Conservation (phyloP, 2,329 filamentous ascomycete species). For the Exophiala xenobiotica region DNA sequence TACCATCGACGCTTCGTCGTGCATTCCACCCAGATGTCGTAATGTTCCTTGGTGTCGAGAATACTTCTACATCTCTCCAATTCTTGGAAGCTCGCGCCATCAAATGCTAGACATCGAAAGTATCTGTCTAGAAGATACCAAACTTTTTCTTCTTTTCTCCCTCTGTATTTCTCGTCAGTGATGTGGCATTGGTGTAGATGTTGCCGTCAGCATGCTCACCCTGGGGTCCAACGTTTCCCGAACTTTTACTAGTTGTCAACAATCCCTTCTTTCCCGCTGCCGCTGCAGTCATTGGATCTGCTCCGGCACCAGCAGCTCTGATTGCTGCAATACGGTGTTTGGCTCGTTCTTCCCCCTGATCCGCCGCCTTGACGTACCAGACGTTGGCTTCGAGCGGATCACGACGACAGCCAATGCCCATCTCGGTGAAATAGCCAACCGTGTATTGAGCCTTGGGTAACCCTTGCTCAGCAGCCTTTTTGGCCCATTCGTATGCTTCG, state of each 20-base stretch:
- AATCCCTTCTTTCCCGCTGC: conserved; percentile 20
- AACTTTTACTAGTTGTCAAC: conserved; percentile 19
- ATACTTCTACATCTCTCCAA: not conserved
- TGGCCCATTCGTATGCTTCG: conserved; percentile 96
- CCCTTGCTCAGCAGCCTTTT: conserved; percentile 82
- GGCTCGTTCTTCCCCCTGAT: conserved; percentile 85
- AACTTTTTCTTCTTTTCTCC: conserved; percentile 34
- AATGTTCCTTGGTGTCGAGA: not conserved
- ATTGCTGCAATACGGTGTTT: conserved; percentile 85
- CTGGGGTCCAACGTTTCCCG: conserved; percentile 20
- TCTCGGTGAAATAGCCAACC: conserved; percentile 95
- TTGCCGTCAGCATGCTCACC: conserved; percentile 18
- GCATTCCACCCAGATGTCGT: not conserved
- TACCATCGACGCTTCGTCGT: too few relatives aligned
- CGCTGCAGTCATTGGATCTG: conserved; percentile 35
- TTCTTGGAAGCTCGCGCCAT: not conserved
- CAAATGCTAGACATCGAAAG: not conserved
- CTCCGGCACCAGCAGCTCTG: conserved; percentile 70
- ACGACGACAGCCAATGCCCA: conserved; percentile 92
- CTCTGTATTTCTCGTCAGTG: conserved; percentile 18
- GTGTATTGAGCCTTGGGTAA: conserved; percentile 79
- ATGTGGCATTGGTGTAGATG: conserved; percentile 1
- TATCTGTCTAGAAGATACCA: conserved; percentile 32
- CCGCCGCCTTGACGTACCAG: conserved; percentile 96
- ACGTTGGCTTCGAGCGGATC: conserved; percentile 97